Evolutionary conservation across 139 green algal genomes (phyloP).

Genomic region (Yamagishiella unicocca): DNA sequence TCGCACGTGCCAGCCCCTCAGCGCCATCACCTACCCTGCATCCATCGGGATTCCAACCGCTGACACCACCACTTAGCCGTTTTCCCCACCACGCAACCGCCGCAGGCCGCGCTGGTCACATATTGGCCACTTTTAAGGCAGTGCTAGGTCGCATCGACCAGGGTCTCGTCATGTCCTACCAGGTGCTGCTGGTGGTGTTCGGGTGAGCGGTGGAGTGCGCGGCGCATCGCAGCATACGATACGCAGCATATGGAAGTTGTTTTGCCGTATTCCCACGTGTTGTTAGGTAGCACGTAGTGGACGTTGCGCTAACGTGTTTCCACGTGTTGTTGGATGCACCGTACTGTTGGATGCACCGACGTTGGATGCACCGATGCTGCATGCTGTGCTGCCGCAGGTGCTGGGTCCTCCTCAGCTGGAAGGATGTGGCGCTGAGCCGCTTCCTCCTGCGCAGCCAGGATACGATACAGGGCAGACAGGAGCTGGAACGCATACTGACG

Average conservation of each 20-base stretch:
- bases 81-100: background rate
- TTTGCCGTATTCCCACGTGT: no score
- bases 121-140: background rate
- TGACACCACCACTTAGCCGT: no score
- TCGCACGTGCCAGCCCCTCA: no score
- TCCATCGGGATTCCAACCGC: no score
- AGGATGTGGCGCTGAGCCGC: slow-evolving; percentile 27
- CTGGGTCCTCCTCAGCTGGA: slow-evolving; percentile 38
- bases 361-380: background rate
- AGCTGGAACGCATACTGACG: slow-evolving; percentile 29
- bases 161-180: background rate
- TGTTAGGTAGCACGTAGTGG: no score
- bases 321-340: no score
- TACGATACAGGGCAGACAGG: slow-evolving; percentile 13
- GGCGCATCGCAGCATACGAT: background rate
- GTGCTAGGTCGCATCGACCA: background rate
- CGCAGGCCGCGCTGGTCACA: background rate
- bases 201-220: slow-evolving; percentile 11
- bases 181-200: slow-evolving; percentile 35
- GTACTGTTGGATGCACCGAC: no score
- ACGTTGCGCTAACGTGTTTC: no score
- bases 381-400: background rate
- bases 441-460: background rate
- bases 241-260: no score
- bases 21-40: no score